A percentile compares a stretch with the other conserved stretches of the same genome.
phyloP scores from a whole-genome alignment of 2,329 filamentous ascomycete species.

The Paecilomyces formosus region DNA sequence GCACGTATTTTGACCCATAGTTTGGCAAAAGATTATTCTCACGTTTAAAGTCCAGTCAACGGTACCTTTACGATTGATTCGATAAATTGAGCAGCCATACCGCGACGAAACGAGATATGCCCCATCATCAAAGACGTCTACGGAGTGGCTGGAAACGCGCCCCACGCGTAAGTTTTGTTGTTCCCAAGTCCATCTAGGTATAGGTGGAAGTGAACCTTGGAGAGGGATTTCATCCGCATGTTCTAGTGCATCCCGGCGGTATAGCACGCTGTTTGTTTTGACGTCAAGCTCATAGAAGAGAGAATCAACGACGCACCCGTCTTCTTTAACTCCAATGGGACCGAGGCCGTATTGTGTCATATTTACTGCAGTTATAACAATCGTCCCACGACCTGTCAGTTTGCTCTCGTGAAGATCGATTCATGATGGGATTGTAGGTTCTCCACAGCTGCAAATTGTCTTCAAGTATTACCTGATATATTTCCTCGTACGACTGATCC shows the following conservation, averaged over 20 bases:
- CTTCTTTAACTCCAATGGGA: conserved; percentile 18
- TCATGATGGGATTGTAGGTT: conserved; percentile 12
- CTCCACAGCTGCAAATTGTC: not conserved
- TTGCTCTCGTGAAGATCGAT: conserved; percentile 28
- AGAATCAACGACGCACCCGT: conserved; percentile 24
- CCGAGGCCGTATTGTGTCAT: conserved; percentile 24
- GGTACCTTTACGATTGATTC: conserved; percentile 1
- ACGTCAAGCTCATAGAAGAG: conserved; percentile 29
- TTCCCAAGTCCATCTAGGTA: not conserved
- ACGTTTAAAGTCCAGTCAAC: conserved; percentile 7
- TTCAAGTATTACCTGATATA: not conserved
- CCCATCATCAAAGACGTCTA: conserved; percentile 5
- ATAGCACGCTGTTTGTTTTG: conserved; percentile 23
- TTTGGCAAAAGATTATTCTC: not conserved
- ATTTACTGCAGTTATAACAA: conserved; percentile 28
- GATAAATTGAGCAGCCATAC: conserved; percentile 2
- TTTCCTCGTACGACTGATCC: not conserved
- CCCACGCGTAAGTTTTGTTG: conserved; percentile 4
- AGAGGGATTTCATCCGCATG: conserved; percentile 18
- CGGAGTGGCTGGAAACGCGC: conserved; percentile 7
- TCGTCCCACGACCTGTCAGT: conserved; percentile 23
- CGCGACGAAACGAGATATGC: conserved; percentile 7
- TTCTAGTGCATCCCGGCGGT: conserved; percentile 27
- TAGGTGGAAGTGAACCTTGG: not conserved
- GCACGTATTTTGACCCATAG: not conserved